Evolutionary conservation across 2,329 filamentous ascomycete species (phyloP).

Genomic region (Mycosphaerella sp.): DNA sequence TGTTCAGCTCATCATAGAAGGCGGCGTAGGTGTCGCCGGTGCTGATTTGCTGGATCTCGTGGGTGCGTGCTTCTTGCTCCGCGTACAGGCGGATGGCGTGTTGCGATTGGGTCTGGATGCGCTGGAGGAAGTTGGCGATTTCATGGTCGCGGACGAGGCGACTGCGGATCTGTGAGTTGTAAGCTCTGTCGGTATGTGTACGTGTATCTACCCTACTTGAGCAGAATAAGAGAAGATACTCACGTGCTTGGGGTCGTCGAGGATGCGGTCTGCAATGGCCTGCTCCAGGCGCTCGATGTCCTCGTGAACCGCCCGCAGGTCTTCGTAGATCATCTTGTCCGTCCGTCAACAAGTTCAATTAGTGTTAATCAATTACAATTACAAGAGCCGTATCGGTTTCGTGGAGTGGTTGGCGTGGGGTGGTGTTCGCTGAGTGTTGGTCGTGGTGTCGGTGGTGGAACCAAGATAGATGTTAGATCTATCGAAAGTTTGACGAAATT

Average conservation of each 20-base stretch:
- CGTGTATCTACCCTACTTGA: neutral
- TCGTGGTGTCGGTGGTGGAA: no score
- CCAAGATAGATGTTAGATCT: no score
- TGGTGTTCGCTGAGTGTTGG: no score
- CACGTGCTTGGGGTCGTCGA: constrained; percentile 84
- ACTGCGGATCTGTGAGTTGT: constrained; percentile 65
- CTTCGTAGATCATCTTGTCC: constrained; percentile 70
- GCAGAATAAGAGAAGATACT: constrained; percentile 33
- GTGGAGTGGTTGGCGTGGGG: no score
- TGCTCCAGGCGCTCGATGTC: constrained; percentile 94
- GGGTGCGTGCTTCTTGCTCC: constrained; percentile 64
- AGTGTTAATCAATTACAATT: no score
- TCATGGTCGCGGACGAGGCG: constrained; percentile 88
- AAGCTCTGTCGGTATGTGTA: constrained; percentile 16
- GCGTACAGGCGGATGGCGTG: constrained; percentile 78
- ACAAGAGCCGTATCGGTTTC: no score
- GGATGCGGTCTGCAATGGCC: constrained; percentile 80
- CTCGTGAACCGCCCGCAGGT: constrained; percentile 90
- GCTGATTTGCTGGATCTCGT: constrained; percentile 77
- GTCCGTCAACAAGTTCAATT: neutral
- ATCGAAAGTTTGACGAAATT: no score
- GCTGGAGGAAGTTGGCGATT: constrained; percentile 74
- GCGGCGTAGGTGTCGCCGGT: constrained; percentile 82
- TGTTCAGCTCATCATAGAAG: constrained; percentile 78
- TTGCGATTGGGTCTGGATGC: constrained; percentile 79